Base-by-base conservation (phyloP, 208 protist species). In the Cochliopodium minus region DNA sequence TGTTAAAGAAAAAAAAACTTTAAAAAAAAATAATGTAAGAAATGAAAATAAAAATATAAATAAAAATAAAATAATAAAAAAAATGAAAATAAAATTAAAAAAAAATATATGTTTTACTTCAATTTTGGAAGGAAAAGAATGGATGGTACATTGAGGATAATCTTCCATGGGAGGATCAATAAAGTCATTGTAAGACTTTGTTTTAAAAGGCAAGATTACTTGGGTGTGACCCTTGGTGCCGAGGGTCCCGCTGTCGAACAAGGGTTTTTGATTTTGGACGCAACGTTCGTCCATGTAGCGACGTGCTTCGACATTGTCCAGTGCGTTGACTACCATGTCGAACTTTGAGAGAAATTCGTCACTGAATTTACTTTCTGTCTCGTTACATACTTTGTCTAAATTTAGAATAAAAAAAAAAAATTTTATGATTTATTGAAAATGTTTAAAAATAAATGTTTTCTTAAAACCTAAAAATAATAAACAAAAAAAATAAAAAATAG, bases 221-320 rank as follows among this genome's bases (percentile, higher is more conserved):
- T 95, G 90, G 64, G 78, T 80, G 69, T 99, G 97, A 56, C 88
- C 92, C 71, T 98, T 97, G 1, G 92, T 90, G 15, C 95, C 94
- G 1, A 98, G 76, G 20, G 97, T 99, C 13, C 97, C 97, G 45
- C 81, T 91, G 66, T 99, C 97, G 17, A 99, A 77, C 11, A 99
- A 74, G n/a, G 96, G 84, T 70, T 86, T 91, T 46, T 75, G 69
- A 73, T 91, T 95, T 60, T 85, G 85, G 4, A 99, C 75, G 58
- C 90, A 96, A 35, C 82, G 74, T 32, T 53, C 59, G 51, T 98
- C 92, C n/a, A 94, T 84, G 61, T 95, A 97, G 46, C 87, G 76
- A 38, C 92, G 78, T 29, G 90, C 91, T 47, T 86, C 60, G 6
- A 95, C 71, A 72, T 99, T 99, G 76, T 99, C 97, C 5, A 99